Evolutionary conservation across 2,329 filamentous ascomycete genomes (phyloP).

Genomic region (Ceratocystis eucalypticola): DNA sequence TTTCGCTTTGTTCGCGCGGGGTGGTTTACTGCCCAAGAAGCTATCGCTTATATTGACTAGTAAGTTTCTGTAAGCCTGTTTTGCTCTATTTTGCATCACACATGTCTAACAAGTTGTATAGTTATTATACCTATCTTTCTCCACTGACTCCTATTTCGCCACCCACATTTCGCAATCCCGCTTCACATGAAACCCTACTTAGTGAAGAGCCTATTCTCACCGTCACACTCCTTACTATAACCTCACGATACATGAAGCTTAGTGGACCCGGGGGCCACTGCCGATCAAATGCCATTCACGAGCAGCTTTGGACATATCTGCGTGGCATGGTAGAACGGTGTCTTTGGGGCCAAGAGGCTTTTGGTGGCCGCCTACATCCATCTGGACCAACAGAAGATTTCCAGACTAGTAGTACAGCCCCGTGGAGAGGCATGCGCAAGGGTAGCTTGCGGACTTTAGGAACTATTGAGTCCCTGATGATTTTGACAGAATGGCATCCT

Average conservation of each 20-base stretch:
- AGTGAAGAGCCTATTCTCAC: constrained; percentile 87
- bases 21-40: constrained; percentile 90
- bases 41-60: constrained; percentile 89
- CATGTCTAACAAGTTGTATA: constrained; percentile 25
- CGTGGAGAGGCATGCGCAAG: constrained; percentile 56
- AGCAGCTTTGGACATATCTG: constrained; percentile 88
- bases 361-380: constrained; percentile 37
- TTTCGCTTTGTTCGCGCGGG: constrained; percentile 93
- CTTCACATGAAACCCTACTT: constrained; percentile 64
- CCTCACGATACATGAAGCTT: constrained; percentile 73
- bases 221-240: constrained; percentile 79
- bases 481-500: constrained; percentile 95
- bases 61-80: constrained; percentile 30
- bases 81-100: constrained; percentile 12
- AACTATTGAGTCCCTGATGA: constrained; percentile 85
- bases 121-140: constrained; percentile 82
- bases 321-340: constrained; percentile 90
- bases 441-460: constrained; percentile 79
- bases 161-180: constrained; percentile 74
- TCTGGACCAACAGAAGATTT: constrained; percentile 44
- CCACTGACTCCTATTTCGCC: constrained; percentile 89
- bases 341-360: constrained; percentile 92
- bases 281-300: constrained; percentile 80
- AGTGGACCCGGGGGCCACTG: constrained; percentile 68
- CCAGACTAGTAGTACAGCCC: constrained; percentile 53